Evolutionary conservation across 495 filamentous ascomycete species (phyloP), one percentile per base, ranked within the genome.

Genomic region (Articulospora tetracladia): DNA sequence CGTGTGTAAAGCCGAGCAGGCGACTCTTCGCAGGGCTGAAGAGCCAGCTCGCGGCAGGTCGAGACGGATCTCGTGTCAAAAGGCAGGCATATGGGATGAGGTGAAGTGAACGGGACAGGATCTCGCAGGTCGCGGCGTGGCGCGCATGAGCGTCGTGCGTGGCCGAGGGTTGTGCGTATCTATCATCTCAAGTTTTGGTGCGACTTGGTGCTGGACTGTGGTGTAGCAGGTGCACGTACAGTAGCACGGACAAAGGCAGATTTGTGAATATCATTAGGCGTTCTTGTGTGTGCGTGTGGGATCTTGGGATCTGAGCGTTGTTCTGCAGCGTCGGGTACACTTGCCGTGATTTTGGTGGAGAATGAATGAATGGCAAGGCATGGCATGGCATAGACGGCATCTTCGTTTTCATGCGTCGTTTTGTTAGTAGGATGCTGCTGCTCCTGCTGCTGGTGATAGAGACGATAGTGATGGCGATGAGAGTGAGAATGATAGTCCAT

Each of bases 141-240:
- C 30, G 17, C 47, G 57, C 49, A 60, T 60, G 36, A 60, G n/a
- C 26, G 26, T 36, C n/a, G 24, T 44, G 23, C 49, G 57, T 60
- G 57, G 34, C 57, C n/a, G 17, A 12, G 39, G 39, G 8, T n/a
- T n/a, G 28, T 36, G 30, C 41, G 49, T 49, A 54, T 53, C 57
- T 15, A 22, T 54, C 57, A 60, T 54, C 57, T 47, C 24, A 53
- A 53, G 49, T 60, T 47, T 34, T 20, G 51, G n/a, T 28, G 20
- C 27, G 44, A 22, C 46, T 57, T 57, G 27, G 55, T 32, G 22
- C 17, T 44, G 39, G n/a, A n/a, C n/a, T n/a, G n/a, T n/a, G n/a
- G n/a, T n/a, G n/a, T n/a, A n/a, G n/a, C n/a, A n/a, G n/a, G n/a
- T n/a, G n/a, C n/a, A n/a, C n/a, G n/a, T n/a, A 55, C n/a, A 55